Conservation (phyloP, 495 filamentous ascomycete species). For the Penicillium turbatum region DNA sequence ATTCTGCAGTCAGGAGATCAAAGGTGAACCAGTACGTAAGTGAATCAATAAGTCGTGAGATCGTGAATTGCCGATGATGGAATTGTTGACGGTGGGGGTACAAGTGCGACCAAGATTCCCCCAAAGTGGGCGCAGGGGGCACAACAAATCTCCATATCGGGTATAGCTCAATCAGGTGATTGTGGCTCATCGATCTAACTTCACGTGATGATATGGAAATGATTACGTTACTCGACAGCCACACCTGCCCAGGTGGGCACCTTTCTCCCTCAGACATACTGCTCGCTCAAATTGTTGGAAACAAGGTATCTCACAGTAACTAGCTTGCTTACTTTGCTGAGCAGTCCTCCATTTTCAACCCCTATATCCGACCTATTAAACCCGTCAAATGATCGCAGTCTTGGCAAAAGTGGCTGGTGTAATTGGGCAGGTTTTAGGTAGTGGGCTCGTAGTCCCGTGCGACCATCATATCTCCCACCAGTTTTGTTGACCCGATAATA, state of each 20-base stretch:
- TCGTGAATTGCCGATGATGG: constrained; percentile 14
- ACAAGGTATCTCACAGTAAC: background rate
- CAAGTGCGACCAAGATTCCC: constrained; percentile 31
- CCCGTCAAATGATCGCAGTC: constrained; percentile 7
- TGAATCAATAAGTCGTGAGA: background rate
- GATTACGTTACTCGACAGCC: background rate
- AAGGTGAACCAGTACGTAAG: background rate
- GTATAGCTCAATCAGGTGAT: constrained; percentile 35
- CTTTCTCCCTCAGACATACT: background rate
- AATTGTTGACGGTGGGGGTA: constrained; percentile 29
- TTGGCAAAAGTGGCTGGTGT: constrained; percentile 14
- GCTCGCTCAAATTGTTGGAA: background rate
- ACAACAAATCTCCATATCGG: constrained; percentile 47
- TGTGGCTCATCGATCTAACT: constrained; percentile 14
- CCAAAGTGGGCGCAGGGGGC: constrained; percentile 18
- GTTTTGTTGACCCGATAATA: too few relatives aligned
- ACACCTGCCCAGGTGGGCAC: too few relatives aligned
- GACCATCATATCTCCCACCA: constrained; percentile 14
- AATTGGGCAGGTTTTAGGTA: constrained; percentile 13
- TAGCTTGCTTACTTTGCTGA: background rate
- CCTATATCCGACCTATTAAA: constrained; percentile 3
- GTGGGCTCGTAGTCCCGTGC: constrained; percentile 26
- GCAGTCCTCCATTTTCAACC: background rate
- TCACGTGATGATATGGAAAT: constrained; percentile 8
- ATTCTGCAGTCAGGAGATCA: background rate